Evolutionary conservation across 768 basidiomycete genomes (phyloP), one percentile per base, ranked within the genome.

Genomic region (Leccinum subgranulosum): DNA sequence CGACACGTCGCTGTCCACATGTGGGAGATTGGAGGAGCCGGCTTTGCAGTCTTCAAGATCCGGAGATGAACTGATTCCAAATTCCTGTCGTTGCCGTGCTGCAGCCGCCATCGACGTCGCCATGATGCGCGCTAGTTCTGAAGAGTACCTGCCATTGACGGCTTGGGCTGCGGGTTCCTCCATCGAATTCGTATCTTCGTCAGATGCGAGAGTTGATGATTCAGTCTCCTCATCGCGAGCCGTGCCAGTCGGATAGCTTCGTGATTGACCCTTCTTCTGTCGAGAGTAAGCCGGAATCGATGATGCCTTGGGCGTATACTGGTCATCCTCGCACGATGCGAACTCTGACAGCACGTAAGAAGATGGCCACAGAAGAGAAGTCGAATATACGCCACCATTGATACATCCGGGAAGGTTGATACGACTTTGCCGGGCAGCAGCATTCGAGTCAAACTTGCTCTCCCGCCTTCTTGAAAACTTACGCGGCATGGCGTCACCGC

Each of bases 91-190:
- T 60, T 83, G 79, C 14, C 76, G 74, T 45, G 77, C 76, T 31
- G 79, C 78, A 15, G 75, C 76, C 2, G 70, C 71, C 19, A 67
- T 63, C 15, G 66, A 75, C 12, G 43, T 64, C 29, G 55, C 68
- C 63, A 62, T 65, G 47, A 72, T 70, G 68, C 19, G 83, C 80
- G 1, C 84, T 85, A 59, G 83, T 84, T 64, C 85, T 84, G 31
- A 83, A 84, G 31, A 86, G 79, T 55, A 86, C 76, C 72, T 59
- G 10, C 54, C 29, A 5, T 56, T 43, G 31, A 4, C 7, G 2
- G 19, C 11, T 3, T 19, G 58, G 12, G 56, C 28, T 2, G 6
- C 39, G 4, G 36, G 53, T 10, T 53, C 54, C 10, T 55, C 14
- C 19, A 53, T 15, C 7, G 63, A 57, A 49, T 6, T 27, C n/a